phyloP scores from a whole-genome alignment of 164 flowering plant genomes.

The Magnolia kwangsiensis region DNA sequence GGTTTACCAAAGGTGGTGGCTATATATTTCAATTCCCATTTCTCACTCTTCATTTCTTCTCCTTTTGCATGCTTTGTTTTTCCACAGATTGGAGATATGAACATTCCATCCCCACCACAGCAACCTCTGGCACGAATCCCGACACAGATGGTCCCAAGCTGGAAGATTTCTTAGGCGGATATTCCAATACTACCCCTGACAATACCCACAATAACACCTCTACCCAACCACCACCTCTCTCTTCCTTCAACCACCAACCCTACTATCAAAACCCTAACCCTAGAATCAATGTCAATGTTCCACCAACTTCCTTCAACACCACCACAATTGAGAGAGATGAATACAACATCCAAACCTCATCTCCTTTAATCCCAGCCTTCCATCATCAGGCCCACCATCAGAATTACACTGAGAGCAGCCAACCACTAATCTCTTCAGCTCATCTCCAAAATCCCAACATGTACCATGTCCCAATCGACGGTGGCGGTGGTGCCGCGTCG shows the following conservation, averaged over 20 bases:
- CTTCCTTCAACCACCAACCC: conserved; percentile 14
- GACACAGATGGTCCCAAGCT: conserved; percentile 57
- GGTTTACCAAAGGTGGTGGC: no score
- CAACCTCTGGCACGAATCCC: conserved; percentile 13
- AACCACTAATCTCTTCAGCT: conserved; percentile 17
- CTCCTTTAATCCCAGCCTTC: conserved; percentile 15
- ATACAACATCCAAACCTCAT: conserved; percentile 17
- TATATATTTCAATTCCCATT: no score
- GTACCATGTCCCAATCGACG: conserved; percentile 28
- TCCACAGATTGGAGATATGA: conserved; percentile 55
- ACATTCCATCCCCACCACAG: conserved; percentile 11
- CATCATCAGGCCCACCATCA: conserved; percentile 6
- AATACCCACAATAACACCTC: conserved; percentile 10
- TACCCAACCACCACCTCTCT: conserved; percentile 10
- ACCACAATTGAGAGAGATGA: conserved; percentile 13
- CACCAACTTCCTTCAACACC: conserved; percentile 26
- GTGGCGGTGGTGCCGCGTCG: conserved; percentile 27
- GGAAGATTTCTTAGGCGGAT: conserved; percentile 71
- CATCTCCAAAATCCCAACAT: conserved; percentile 14
- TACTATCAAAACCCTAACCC: conserved; percentile 18
- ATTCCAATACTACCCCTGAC: conserved; percentile 32
- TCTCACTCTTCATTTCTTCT: background rate
- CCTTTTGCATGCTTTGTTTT: background rate
- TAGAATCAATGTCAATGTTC: conserved; percentile 47
- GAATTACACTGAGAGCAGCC: conserved; percentile 7